These are phyloP conservation scores for Russula ochroleuca DNA, from an alignment of 768 basidiomycete species.

Conservation along the genomic window DNA sequence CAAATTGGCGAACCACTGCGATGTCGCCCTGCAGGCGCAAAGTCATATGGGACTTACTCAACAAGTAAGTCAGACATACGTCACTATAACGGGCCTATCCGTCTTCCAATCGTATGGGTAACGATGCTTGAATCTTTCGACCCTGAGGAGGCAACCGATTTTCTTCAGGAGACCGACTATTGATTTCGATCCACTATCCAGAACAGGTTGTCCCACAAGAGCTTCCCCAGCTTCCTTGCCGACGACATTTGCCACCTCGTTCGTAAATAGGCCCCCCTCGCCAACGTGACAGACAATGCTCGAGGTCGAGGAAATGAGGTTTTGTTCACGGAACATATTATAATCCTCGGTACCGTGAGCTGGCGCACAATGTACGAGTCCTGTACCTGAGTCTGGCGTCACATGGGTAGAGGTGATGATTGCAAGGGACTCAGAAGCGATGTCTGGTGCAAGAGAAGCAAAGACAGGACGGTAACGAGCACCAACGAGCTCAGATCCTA, in stretches of 20 bases:
- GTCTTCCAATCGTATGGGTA: constrained; percentile 99
- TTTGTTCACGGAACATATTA: constrained; percentile 57
- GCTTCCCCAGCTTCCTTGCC: constrained; percentile 43
- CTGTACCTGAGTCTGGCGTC: constrained; percentile 84
- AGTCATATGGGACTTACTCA: background rate
- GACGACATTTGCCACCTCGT: constrained; percentile 53
- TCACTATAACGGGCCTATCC: constrained; percentile 84
- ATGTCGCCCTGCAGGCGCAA: constrained; percentile 63
- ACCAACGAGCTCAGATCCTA: constrained; percentile 54
- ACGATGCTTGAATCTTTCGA: constrained; percentile 72
- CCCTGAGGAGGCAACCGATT: constrained; percentile 53
- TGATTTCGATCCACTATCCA: constrained; percentile 64
- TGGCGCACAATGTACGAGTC: constrained; percentile 92
- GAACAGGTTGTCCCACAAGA: constrained; percentile 66
- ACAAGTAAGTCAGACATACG: constrained; percentile 45
- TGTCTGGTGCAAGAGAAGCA: constrained; percentile 30
- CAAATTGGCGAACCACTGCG: constrained; percentile 96
- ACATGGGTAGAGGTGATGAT: constrained; percentile 75
- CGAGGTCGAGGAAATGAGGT: constrained; percentile 42
- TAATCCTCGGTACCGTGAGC: constrained; percentile 96
- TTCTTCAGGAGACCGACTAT: constrained; percentile 61
- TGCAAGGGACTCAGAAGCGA: constrained; percentile 27
- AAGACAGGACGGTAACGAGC: constrained; percentile 63
- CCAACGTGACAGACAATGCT: constrained; percentile 80
- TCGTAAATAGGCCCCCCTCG: constrained; percentile 63